Conservation (phyloP, 1,139 yeast species). For the Blastobotrys aristatus region DNA sequence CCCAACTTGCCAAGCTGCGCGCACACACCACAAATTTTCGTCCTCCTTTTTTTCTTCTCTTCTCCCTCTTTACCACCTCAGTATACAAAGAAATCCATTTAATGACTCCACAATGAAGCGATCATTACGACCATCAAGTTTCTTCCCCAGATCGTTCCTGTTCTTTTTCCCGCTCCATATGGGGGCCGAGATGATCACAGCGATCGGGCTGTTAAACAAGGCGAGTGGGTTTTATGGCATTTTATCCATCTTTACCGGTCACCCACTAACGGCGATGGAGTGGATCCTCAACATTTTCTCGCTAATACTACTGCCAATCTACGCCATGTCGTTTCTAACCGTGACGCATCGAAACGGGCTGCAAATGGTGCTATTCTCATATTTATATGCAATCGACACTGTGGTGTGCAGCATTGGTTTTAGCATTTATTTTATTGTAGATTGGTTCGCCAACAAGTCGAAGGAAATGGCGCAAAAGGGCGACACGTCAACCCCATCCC, state of each 20-base stretch:
- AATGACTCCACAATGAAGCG: conserved; percentile 4
- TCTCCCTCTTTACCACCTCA: neutral
- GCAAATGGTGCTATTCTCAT: conserved; percentile 54
- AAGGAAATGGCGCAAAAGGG: conserved; percentile 13
- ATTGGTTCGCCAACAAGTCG: conserved; percentile 55
- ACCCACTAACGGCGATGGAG: conserved; percentile 76
- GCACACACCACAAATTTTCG: neutral
- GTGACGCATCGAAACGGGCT: conserved; percentile 40
- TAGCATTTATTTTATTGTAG: conserved; percentile 65
- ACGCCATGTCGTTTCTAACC: conserved; percentile 50
- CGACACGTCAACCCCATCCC: neutral
- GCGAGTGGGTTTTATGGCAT: conserved; percentile 88
- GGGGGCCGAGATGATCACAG: conserved; percentile 82
- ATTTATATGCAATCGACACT: conserved; percentile 64
- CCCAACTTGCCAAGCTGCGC: no score
- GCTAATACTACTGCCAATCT: conserved; percentile 58
- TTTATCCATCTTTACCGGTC: conserved; percentile 78
- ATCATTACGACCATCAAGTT: conserved; percentile 9
- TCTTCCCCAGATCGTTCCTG: conserved; percentile 41
- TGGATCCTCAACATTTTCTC: conserved; percentile 76
- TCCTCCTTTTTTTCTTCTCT: neutral
- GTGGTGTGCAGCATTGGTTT: conserved; percentile 53
- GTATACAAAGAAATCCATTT: neutral
- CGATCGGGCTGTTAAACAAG: conserved; percentile 76
- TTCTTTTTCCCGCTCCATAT: conserved; percentile 69